A percentile compares a stretch with the other conserved stretches of the same genome.
phyloP scores from a whole-genome alignment of 192 early-diverging fungal species.

The Coemansia erecta region DNA sequence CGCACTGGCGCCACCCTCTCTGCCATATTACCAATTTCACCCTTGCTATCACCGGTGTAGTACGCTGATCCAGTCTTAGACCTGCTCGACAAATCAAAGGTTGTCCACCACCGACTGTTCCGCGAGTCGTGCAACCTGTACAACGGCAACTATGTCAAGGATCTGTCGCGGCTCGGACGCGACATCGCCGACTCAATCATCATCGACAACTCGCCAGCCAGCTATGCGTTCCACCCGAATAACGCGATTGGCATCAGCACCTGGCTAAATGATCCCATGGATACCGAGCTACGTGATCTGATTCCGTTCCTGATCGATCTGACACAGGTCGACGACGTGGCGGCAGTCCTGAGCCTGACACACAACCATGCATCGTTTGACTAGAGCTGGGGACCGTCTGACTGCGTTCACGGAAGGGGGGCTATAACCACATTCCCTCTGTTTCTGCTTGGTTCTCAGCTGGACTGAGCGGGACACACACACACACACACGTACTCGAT shows the following conservation, averaged over 20 bases:
- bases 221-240: conserved; percentile 90
- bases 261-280: conserved; percentile 97
- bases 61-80: conserved; percentile 99
- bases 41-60: conserved; percentile 48
- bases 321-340: conserved; percentile 84
- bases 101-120: conserved; percentile 92
- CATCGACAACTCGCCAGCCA: conserved; percentile 95
- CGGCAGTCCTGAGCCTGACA: conserved; percentile 63
- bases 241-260: conserved; percentile 95
- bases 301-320: conserved; percentile 94
- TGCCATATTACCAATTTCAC: neutral
- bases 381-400: conserved; percentile 17
- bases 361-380: conserved; percentile 44
- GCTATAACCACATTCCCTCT: too few relatives aligned
- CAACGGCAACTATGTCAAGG: conserved; percentile 98
- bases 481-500: too few relatives aligned
- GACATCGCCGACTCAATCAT: conserved; percentile 83
- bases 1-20: conserved; percentile 4
- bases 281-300: conserved; percentile 92
- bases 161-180: conserved; percentile 85
- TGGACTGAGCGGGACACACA: too few relatives aligned
- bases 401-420: too few relatives aligned
- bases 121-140: conserved; percentile 93
- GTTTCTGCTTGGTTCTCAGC: too few relatives aligned
- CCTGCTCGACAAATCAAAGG: conserved; percentile 77